These are phyloP conservation scores for Hymenoscyphus fructigenus DNA, from an alignment of 2,329 filamentous ascomycete genomes.

Conservation along the genomic window DNA sequence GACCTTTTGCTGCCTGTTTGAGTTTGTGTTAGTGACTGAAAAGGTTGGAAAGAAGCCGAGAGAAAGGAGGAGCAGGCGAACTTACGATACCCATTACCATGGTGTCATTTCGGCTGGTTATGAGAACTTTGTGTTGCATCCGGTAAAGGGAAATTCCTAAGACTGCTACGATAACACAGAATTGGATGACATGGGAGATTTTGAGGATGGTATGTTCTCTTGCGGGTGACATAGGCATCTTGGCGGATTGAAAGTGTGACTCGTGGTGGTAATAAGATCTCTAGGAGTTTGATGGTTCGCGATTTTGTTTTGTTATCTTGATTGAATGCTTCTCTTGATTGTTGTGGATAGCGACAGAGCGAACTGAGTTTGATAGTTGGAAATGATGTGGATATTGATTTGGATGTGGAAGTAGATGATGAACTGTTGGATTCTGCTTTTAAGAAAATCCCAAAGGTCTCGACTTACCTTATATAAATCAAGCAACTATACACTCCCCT, in stretches of 20 bases:
- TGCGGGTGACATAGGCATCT: background rate
- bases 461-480: background rate
- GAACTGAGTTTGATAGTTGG: background rate
- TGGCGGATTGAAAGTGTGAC: background rate
- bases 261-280: background rate
- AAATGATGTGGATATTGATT: background rate
- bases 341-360: background rate
- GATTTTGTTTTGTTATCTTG: background rate
- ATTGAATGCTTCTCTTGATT: background rate
- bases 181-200: slow-evolving; percentile 1
- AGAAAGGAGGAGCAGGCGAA: background rate
- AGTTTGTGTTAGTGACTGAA: background rate
- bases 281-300: background rate
- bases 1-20: slow-evolving; percentile 5
- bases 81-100: slow-evolving; percentile 11
- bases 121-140: background rate
- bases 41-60: background rate
- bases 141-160: slow-evolving; percentile 7
- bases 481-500: background rate
- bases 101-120: slow-evolving; percentile 7
- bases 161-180: slow-evolving; percentile 1
- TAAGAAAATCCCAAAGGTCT: background rate
- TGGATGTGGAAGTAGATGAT: background rate
- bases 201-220: slow-evolving; percentile 5
- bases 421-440: background rate